Percentiles rank a stretch among this genome's conserved stretches.
These are phyloP conservation scores for Tieghemiomyces parasiticus DNA, from an alignment of 192 early-diverging fungal genomes.

Conservation along the genomic window DNA sequence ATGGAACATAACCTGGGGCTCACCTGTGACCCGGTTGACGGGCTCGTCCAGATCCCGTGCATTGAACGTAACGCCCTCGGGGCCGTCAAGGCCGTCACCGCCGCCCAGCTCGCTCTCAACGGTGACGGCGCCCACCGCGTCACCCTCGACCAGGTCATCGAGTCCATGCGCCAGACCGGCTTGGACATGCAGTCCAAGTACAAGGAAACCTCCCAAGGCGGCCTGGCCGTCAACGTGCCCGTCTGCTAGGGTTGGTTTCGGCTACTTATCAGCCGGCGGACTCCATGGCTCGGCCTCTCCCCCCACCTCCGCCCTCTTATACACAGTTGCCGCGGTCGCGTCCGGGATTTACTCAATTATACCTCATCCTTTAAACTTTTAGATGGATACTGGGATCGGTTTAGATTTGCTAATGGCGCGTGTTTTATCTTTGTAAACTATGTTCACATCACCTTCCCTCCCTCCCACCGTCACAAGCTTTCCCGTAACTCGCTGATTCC, in stretches of 20 bases:
- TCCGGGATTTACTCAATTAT: too few relatives aligned
- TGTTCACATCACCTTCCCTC: too few relatives aligned
- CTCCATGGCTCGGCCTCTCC: too few relatives aligned
- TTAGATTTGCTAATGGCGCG: too few relatives aligned
- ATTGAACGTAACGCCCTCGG: slow-evolving; percentile 91
- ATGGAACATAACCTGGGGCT: slow-evolving; percentile 82
- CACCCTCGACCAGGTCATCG: slow-evolving; percentile 88
- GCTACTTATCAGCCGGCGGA: too few relatives aligned
- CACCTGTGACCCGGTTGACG: slow-evolving; percentile 81
- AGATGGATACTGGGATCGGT: too few relatives aligned
- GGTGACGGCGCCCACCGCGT: slow-evolving; percentile 85
- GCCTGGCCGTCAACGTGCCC: slow-evolving; percentile 83
- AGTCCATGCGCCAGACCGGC: slow-evolving; percentile 89
- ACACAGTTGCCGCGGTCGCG: too few relatives aligned
- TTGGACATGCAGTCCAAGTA: slow-evolving; percentile 89
- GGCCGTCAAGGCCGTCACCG: slow-evolving; percentile 90
- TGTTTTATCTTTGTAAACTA: too few relatives aligned
- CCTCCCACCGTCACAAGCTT: too few relatives aligned
- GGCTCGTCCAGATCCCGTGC: slow-evolving; percentile 91
- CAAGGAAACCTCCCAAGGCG: slow-evolving; percentile 91
- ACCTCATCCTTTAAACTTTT: too few relatives aligned
- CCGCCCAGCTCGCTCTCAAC: slow-evolving; percentile 87
- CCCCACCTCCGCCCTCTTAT: too few relatives aligned
- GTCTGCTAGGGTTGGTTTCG: slow-evolving; percentile 34
- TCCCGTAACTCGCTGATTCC: too few relatives aligned